phyloP scores from a whole-genome alignment of 2,329 filamentous ascomycete genomes.

The Penicillium sp. region DNA sequence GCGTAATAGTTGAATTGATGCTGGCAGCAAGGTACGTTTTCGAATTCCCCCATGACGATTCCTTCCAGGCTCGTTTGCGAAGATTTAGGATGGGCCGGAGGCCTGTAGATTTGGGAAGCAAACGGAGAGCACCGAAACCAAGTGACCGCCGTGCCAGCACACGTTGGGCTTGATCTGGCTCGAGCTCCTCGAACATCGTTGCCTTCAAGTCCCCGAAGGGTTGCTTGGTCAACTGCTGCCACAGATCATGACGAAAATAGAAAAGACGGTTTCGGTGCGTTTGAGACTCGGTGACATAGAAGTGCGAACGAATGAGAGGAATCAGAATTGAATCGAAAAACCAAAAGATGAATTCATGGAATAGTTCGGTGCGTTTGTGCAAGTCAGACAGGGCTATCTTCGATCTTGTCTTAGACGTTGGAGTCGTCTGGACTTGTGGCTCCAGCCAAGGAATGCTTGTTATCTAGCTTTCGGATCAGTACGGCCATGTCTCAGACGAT shows the following conservation, averaged over 20 bases:
- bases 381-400: constrained; percentile 70
- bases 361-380: constrained; percentile 71
- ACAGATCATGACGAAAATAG: constrained; percentile 93
- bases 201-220: constrained; percentile 64
- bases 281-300: constrained; percentile 91
- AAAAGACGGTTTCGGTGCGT: constrained; percentile 76
- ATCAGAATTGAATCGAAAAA: constrained; percentile 88
- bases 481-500: not conserved
- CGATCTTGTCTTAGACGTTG: constrained; percentile 11
- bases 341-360: constrained; percentile 86
- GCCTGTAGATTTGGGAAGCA: constrained; percentile 75
- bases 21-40: constrained; percentile 54
- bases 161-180: constrained; percentile 52
- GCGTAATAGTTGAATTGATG: constrained; percentile 68
- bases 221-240: constrained; percentile 73
- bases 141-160: constrained; percentile 63
- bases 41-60: constrained; percentile 47
- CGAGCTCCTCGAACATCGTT: constrained; percentile 77
- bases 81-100: constrained; percentile 88
- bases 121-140: constrained; percentile 72
- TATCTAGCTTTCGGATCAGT: constrained; percentile 49
- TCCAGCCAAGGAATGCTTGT: constrained; percentile 70
- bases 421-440: constrained; percentile 38
- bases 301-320: constrained; percentile 80
- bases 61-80: constrained; percentile 58